Evolutionary conservation across 495 filamentous ascomycete genomes (phyloP), one percentile per base, ranked within the genome.

Genomic region (Pyronema omphalodes): DNA sequence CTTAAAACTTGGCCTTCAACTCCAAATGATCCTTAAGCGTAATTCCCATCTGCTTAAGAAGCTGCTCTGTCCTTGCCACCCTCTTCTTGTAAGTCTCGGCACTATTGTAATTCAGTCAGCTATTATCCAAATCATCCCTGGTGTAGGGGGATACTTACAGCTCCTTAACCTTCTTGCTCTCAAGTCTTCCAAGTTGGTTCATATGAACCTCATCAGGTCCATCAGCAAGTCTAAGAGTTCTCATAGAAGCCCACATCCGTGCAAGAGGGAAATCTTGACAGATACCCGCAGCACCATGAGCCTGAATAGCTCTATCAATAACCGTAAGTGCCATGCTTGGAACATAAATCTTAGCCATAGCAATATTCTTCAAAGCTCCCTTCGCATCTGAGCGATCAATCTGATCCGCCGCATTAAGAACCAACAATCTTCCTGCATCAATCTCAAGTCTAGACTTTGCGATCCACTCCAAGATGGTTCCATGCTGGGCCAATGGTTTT

Each of bases 121-220:
- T 33, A 36, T 8, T 34, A 14, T 46, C 17, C 51, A 6, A 37
- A 33, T 18, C 7, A 36, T 36, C 15, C 7, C 17, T 3, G 33
- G 6, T 9, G n/a, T 23, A 12, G 9, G 12, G n/a, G 33, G n/a
- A 19, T 36, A 59, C 60, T 52, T 35, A 62, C 61, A 87, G 72
- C 41, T 75, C 79, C 67, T 72, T 73, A 39, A 77, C 74, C 40
- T 75, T 67, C 69, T 76, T 80, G 64, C 88, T 93, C 74, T 95
- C 88, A 49, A 86, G 79, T 60, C 77, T 76, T 9, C 86, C 88
- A 69, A 94, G 73, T 67, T 94, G 88, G 70, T 93, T 83, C 66
- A 94, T 67, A 69, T 94, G 88, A 39, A 93, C 87, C 75, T 94
- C 88, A 68, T 94, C 88, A 0, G 88, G 88, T 6, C 88, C 88